Evolutionary conservation across 768 basidiomycete species (phyloP), one percentile per base, ranked within the genome.

Genomic region (Boletus sp.): DNA sequence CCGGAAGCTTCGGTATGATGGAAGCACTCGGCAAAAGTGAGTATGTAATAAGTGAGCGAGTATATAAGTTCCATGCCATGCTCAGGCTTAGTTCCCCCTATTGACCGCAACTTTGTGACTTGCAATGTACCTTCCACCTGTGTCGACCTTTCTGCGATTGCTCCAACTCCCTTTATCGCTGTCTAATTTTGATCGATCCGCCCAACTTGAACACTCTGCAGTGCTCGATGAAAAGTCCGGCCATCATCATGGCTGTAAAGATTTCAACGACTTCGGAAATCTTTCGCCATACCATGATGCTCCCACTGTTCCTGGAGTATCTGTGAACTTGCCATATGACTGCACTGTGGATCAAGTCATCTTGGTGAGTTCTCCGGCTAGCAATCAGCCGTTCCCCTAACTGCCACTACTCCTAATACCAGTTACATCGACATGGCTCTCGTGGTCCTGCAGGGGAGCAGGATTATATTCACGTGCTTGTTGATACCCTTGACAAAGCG

Each of bases 401-500:
- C 39, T 40, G 32, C 29, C 41, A 3, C 54, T 17, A 15, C 11
- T 18, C 29, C 32, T n/a, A 14, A 40, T 29, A 1, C 9, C 44
- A 78, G 78, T 68, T 79, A 61, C 74, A 74, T 56, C 64, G 77
- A 17, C 78, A 79, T 55, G 78, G 78, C 24, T 73, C 72, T 52
- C 76, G 77, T 40, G 73, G 68, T 58, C 77, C 75, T 17, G 58
- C 57, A 12, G 51, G 37, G 6, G 69, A 71, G 65, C 64, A 65
- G 15, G 4, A 15, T 29, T 71, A 63, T 56, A 73, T 77, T 47
- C 58, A 60, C 1, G 52, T 69, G 47, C 71, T 78, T 32, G 67
- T 68, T 12, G 45, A 56, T 14, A 75, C 71, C 47, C 70, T 78
- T 5, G 60, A 61, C 4, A 53, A 62, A 46, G 54, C 64, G 7